phyloP scores from a whole-genome alignment of 306 rosid species.

The Notholithocarpus densiflorus region DNA sequence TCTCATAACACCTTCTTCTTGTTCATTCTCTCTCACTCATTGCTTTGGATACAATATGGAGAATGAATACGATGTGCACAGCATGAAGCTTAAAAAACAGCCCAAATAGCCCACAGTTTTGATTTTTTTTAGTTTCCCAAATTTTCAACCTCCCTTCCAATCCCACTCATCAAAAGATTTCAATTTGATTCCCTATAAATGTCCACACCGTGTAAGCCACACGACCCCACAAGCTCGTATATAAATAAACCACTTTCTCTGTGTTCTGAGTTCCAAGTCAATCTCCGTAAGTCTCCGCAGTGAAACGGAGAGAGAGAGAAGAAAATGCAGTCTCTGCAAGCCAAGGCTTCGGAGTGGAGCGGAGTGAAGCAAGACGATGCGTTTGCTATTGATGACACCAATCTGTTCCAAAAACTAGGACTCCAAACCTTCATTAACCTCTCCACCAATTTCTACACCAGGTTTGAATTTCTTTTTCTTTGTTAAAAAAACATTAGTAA shows the following conservation, averaged over 20 bases:
- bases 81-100: neutral
- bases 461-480: slow-evolving; percentile 24
- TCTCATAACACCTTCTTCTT: too few relatives aligned
- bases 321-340: slow-evolving; percentile 65
- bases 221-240: slow-evolving; percentile 24
- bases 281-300: neutral
- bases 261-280: too few relatives aligned
- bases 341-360: slow-evolving; percentile 83
- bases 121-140: neutral
- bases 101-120: slow-evolving; percentile 1
- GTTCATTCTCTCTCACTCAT: too few relatives aligned
- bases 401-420: slow-evolving; percentile 64
- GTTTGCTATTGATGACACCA: slow-evolving; percentile 65
- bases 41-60: too few relatives aligned
- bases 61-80: neutral
- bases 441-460: slow-evolving; percentile 84
- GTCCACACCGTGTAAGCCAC: slow-evolving; percentile 32
- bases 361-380: slow-evolving; percentile 56
- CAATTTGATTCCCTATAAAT: neutral
- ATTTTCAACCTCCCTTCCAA: too few relatives aligned
- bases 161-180: neutral
- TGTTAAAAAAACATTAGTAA: too few relatives aligned
- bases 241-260: neutral
- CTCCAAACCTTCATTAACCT: slow-evolving; percentile 67
- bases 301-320: neutral